Conservation (phyloP, 768 basidiomycete genomes). For the Russula sp. region DNA sequence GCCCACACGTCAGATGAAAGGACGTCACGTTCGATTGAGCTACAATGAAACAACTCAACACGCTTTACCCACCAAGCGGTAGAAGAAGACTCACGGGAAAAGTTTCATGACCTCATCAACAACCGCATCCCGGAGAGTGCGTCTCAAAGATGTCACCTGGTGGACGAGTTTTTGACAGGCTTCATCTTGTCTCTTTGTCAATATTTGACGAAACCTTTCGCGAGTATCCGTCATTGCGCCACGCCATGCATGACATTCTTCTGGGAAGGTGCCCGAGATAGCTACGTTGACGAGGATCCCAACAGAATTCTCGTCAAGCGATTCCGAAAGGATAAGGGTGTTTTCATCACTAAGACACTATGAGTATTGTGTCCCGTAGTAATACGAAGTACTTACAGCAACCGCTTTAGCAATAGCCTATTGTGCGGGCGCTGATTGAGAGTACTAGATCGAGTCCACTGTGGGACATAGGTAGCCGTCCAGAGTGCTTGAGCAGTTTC, state of each 20-base stretch:
- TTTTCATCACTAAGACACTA: not conserved
- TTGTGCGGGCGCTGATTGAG: not conserved
- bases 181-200: not conserved
- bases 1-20: not conserved
- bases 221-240: not conserved
- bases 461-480: not conserved
- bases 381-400: not conserved
- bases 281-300: not conserved
- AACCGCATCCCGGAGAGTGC: not conserved
- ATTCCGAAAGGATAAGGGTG: not conserved
- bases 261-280: not conserved
- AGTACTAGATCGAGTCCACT: not conserved
- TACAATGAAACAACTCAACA: not conserved
- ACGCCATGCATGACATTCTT: not conserved
- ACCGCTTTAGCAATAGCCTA: not conserved
- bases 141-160: not conserved
- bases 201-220: not conserved
- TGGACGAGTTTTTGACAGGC: not conserved
- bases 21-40: not conserved
- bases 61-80: too few species aligned
- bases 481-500: slow-evolving; percentile 22
- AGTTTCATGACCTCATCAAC: not conserved
- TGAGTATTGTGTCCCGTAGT: not conserved
- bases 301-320: not conserved
- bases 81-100: not conserved